phyloP scores from a whole-genome alignment of 2,329 filamentous ascomycete genomes.

The Pseudogymnoascus destructans region DNA sequence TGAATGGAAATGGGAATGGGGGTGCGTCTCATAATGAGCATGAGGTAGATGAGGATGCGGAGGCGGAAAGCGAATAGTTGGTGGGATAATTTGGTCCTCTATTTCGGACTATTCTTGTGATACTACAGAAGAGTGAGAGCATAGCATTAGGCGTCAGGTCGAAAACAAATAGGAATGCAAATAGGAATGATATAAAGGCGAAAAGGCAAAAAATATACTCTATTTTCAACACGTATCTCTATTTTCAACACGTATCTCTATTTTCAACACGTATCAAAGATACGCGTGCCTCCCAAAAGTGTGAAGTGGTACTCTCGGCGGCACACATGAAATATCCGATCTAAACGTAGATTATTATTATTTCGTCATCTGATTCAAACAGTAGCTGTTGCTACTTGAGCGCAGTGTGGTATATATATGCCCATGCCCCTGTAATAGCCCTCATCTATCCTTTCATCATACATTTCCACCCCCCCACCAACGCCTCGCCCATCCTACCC shows the following conservation, averaged over 20 bases:
- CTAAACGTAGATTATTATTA: constrained; percentile 8
- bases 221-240: not conserved
- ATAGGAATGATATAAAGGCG: not conserved
- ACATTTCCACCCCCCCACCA: not conserved
- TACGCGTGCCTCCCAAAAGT: not conserved
- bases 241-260: no score
- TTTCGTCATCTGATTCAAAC: constrained; percentile 4
- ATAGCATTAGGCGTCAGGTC: constrained; percentile 3
- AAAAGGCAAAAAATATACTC: not conserved
- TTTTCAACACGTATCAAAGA: not conserved
- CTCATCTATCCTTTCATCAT: constrained; percentile 5
- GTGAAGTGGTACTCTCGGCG: not conserved
- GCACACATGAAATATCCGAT: not conserved
- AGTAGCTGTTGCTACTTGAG: constrained; percentile 2
- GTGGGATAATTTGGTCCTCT: not conserved
- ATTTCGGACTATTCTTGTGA: not conserved
- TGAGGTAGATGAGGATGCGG: constrained; percentile 14
- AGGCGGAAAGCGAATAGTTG: constrained; percentile 12
- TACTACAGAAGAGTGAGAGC: not conserved
- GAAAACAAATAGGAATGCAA: not conserved
- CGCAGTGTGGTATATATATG: constrained; percentile 7
- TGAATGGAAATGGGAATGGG: not conserved
- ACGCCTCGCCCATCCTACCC: not conserved
- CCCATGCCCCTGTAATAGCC: not conserved
- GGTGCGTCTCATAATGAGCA: constrained; percentile 7